These are phyloP conservation scores for Eucalyptus melliodora DNA, from an alignment of 345 rosid species.

Conservation along the genomic window DNA sequence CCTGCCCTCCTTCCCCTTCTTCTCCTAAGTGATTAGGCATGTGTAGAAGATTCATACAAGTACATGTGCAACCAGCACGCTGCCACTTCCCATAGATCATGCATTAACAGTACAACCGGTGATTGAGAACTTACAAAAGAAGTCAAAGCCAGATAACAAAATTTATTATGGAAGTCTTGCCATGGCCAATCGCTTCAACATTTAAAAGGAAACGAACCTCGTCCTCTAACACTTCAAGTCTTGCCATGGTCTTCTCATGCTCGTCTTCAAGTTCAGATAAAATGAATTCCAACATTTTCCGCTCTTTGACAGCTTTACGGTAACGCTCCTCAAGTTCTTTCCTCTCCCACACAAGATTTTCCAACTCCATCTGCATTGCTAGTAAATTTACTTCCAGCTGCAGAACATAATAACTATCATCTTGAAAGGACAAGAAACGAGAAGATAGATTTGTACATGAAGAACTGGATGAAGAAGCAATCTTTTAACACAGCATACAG, in stretches of 20 bases:
- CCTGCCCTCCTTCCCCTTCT: neutral
- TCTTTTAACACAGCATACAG: neutral
- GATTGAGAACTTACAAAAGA: neutral
- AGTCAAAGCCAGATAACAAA: neutral
- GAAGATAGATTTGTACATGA: neutral
- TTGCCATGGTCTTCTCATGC: conserved; percentile 37
- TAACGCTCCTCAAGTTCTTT: conserved; percentile 45
- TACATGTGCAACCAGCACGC: neutral
- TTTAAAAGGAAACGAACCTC: conserved; percentile 26
- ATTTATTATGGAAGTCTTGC: neutral
- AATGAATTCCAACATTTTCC: conserved; percentile 35
- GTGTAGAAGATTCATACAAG: neutral
- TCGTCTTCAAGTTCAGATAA: conserved; percentile 63
- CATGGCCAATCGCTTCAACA: neutral
- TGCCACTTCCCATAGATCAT: neutral
- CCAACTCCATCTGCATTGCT: conserved; percentile 41
- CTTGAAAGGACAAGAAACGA: neutral
- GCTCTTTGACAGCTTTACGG: conserved; percentile 32
- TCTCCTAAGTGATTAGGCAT: neutral
- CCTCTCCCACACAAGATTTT: conserved; percentile 37
- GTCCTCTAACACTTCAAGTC: conserved; percentile 35
- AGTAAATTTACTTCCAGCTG: conserved; percentile 58
- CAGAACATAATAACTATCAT: neutral
- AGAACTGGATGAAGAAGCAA: neutral
- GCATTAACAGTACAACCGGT: neutral